Conservation (phyloP, 2,329 filamentous ascomycete genomes). For the Plenodomus lindquistii region DNA sequence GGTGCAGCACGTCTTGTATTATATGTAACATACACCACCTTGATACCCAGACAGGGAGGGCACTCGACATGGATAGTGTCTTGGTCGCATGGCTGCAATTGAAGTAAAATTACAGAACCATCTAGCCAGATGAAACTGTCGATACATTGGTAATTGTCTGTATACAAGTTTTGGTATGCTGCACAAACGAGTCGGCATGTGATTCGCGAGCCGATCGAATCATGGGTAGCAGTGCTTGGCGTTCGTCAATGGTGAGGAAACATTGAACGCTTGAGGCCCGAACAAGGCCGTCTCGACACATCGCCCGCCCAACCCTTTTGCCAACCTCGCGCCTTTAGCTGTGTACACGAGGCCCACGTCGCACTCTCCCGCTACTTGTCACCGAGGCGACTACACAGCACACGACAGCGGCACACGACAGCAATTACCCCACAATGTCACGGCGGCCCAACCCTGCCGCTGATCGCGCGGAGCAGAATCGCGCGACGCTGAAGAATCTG, state of each 20-base stretch:
- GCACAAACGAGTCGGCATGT: not conserved
- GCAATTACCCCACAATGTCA: constrained; percentile 64
- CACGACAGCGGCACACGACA: constrained; percentile 6
- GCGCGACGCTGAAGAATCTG: constrained; percentile 89
- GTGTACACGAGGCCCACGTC: not conserved
- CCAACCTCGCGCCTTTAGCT: not conserved
- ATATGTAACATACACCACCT: constrained; percentile 20
- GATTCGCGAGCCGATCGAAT: not conserved
- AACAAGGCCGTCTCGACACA: constrained; percentile 14
- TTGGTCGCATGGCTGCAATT: not conserved
- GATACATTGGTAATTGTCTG: not conserved
- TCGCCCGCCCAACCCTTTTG: constrained; percentile 3
- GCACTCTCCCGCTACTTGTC: not conserved
- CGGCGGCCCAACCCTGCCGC: constrained; percentile 78
- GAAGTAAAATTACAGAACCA: not conserved
- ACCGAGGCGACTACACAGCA: constrained; percentile 5
- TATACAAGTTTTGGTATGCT: not conserved
- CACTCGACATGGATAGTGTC: not conserved
- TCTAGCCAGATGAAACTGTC: too few relatives aligned
- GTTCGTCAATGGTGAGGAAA: constrained; percentile 19
- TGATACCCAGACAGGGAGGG: constrained; percentile 16
- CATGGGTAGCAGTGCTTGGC: not conserved
- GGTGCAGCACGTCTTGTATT: constrained; percentile 13
- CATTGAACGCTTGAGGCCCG: constrained; percentile 17
- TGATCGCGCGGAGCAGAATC: constrained; percentile 90